Evolutionary conservation across 805 yeast species (phyloP), one percentile per base, ranked within the genome.

Genomic region (Blastobotrys chiropterorum): DNA sequence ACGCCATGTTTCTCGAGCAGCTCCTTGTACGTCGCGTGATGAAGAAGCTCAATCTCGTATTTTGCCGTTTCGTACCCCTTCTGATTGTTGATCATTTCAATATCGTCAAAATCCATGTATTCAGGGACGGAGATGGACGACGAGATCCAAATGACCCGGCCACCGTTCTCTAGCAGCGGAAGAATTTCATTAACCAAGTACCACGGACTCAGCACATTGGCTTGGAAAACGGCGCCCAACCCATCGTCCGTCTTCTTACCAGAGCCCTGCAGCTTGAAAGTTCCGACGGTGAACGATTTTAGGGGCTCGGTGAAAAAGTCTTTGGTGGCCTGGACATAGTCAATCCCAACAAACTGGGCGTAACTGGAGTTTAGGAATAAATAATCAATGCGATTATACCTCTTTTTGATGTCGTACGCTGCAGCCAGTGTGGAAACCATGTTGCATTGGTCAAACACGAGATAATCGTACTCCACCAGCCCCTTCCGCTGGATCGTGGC

Each of bases 161-260:
- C 90, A 2, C 85, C 83, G 30, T 71, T 68, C 1, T 68, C 57
- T n/a, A 90, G 68, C 38, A 80, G 68, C 2, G 80, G 80, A 40
- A 74, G 66, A 17, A 92, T 69, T 56, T 79, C 82, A 59, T 85
- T 86, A 50, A 90, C 75, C 49, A 94, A 71, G 67, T 83, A 94
- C 71, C 86, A 90, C 1, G 98, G 98, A 0, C 96, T 96, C 70
- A 94, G 88, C n/a, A 92, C 96, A 64, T 94, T 94, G 3, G 94
- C 95, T 68, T 94, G 96, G 72, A 92, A 94, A 2, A 90, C 89
- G 30, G 86, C 71, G 1, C 98, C 97, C 73, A 92, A 60, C 0
- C 80, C 90, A 67, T 94, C 99, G 13, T 17, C 49, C 1, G 96
- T 80, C 62, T 78, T 81, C 21, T 83, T 82, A 2, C 97, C 97